Evolutionary conservation across 2,329 filamentous ascomycete genomes (phyloP).

Genomic region (Albophoma yamanashiensis): DNA sequence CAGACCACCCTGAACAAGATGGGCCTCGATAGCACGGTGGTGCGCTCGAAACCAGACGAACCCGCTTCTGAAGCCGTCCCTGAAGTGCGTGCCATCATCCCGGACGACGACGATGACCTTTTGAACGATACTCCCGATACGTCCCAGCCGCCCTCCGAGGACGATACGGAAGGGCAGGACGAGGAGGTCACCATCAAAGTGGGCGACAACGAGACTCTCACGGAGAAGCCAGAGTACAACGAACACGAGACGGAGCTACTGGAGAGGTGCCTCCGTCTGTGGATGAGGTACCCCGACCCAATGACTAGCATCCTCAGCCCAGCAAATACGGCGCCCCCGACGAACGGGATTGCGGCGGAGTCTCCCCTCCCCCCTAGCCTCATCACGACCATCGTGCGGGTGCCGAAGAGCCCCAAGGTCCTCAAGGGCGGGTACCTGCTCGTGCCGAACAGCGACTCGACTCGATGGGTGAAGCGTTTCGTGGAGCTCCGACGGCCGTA

Average conservation of each 20-base stretch:
- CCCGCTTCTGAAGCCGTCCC: conserved; percentile 24
- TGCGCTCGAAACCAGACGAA: conserved; percentile 18
- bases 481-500: conserved; percentile 88
- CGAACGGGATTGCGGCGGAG: conserved; percentile 44
- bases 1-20: conserved; percentile 55
- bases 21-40: conserved; percentile 32
- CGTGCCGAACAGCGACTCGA: conserved; percentile 70
- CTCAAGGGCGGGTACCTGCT: conserved; percentile 84
- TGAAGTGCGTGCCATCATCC: conserved; percentile 30
- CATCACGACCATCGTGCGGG: conserved; percentile 63
- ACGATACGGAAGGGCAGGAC: conserved; percentile 10
- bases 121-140: conserved; percentile 46
- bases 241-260: conserved; percentile 37
- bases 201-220: conserved; percentile 6
- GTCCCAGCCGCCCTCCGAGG: conserved; percentile 29
- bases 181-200: conserved; percentile 12
- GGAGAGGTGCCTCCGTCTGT: conserved; percentile 50
- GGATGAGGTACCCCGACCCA: conserved; percentile 51
- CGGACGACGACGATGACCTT: conserved; percentile 46
- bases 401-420: conserved; percentile 70
- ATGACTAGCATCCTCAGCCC: conserved; percentile 44
- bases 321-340: conserved; percentile 57
- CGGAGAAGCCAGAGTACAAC: conserved; percentile 28
- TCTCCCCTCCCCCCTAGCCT: conserved; percentile 49
- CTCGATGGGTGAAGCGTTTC: conserved; percentile 83